phyloP scores from a whole-genome alignment of 1,284 basidiomycete species.

The Neolentinus lepideus region DNA sequence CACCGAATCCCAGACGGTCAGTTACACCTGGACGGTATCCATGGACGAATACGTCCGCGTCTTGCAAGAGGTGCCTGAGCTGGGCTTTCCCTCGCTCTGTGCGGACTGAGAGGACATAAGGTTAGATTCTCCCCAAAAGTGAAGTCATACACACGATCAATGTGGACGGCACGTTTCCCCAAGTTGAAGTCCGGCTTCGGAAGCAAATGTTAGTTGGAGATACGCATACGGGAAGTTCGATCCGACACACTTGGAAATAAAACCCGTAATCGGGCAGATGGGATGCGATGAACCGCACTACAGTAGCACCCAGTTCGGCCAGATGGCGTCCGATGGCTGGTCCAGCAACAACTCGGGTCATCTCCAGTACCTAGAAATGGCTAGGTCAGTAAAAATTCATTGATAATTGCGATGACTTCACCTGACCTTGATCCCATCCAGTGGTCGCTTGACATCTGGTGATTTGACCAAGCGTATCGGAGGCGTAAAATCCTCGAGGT shows the following conservation, averaged over 20 bases:
- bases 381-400: neutral
- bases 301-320: slow-evolving; percentile 20
- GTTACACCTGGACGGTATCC: slow-evolving; percentile 22
- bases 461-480: neutral
- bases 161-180: slow-evolving; percentile 20
- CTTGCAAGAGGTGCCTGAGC: slow-evolving; percentile 15
- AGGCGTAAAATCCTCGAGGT: neutral
- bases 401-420: neutral
- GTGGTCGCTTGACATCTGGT: neutral
- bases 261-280: slow-evolving; percentile 16
- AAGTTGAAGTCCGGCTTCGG: slow-evolving; percentile 20
- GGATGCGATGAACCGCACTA: slow-evolving; percentile 20
- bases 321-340: slow-evolving; percentile 18
- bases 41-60: slow-evolving; percentile 21
- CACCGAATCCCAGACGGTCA: slow-evolving; percentile 20
- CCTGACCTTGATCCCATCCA: slow-evolving; percentile 3
- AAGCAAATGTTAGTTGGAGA: neutral
- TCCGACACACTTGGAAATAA: neutral
- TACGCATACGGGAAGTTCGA: slow-evolving; percentile 2
- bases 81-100: neutral
- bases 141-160: slow-evolving; percentile 10
- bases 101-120: neutral
- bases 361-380: slow-evolving; percentile 16
- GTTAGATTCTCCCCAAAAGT: neutral
- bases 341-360: slow-evolving; percentile 22